Percentiles rank a stretch among this genome's conserved stretches.
Conservation (phyloP, 1,284 basidiomycete genomes). For the Paramarasmius palmivorus region DNA sequence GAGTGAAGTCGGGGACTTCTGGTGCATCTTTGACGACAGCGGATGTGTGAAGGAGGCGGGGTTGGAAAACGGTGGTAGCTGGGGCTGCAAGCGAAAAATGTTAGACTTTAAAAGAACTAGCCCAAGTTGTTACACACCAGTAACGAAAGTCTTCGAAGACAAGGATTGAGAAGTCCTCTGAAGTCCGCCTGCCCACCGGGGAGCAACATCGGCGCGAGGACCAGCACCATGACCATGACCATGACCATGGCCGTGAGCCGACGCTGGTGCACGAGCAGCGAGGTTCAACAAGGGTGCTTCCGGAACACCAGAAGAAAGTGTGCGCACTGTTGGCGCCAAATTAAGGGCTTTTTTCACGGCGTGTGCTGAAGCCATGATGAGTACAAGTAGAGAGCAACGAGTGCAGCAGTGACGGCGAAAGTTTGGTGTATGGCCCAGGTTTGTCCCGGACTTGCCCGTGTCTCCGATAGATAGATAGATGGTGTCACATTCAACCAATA, state of each 20-base stretch:
- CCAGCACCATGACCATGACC: constrained; percentile 58
- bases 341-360: constrained; percentile 80
- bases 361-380: constrained; percentile 31
- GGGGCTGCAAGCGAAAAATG: constrained; percentile 12
- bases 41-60: constrained; percentile 77
- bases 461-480: too few species aligned
- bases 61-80: constrained; percentile 55
- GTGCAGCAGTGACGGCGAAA: too few species aligned
- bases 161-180: constrained; percentile 55
- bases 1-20: constrained; percentile 87
- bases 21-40: constrained; percentile 62
- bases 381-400: constrained; percentile 1
- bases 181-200: constrained; percentile 65
- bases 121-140: constrained; percentile 53
- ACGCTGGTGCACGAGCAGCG: constrained; percentile 59
- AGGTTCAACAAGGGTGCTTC: constrained; percentile 70
- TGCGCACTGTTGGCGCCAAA: constrained; percentile 79
- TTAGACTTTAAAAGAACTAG: background rate
- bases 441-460: too few species aligned
- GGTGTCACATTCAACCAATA: too few species aligned
- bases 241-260: constrained; percentile 63
- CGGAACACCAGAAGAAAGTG: constrained; percentile 75
- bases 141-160: constrained; percentile 65
- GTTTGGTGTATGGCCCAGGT: too few species aligned
- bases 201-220: constrained; percentile 66